These are phyloP conservation scores for Malus hybrid DNA, from an alignment of 331 rosid species.

Conservation along the genomic window DNA sequence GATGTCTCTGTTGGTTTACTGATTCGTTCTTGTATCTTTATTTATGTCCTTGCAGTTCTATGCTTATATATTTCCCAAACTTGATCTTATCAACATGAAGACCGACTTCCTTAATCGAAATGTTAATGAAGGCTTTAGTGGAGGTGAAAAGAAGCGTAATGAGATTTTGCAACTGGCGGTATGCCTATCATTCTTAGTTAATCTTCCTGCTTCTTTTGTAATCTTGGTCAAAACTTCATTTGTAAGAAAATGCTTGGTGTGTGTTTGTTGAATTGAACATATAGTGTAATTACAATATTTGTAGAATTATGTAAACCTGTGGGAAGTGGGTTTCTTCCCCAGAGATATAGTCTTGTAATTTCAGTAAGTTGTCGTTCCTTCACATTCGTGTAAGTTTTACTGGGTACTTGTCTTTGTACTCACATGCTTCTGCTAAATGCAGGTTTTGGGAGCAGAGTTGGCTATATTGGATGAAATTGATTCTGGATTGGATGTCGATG, in stretches of 20 bases:
- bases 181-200: neutral
- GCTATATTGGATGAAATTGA: conserved; percentile 90
- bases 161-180: conserved; percentile 94
- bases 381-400: neutral
- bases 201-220: neutral
- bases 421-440: conserved; percentile 4
- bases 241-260: neutral
- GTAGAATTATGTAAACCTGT: neutral
- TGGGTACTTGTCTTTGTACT: neutral
- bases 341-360: neutral
- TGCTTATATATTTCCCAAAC: conserved; percentile 66
- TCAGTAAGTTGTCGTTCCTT: no score
- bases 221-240: neutral
- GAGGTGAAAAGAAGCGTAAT: conserved; percentile 92
- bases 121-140: conserved; percentile 96
- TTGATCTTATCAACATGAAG: conserved; percentile 84
- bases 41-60: conserved; percentile 50
- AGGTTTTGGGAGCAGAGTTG: conserved; percentile 97
- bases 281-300: neutral
- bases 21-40: neutral
- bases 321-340: neutral
- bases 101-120: conserved; percentile 81
- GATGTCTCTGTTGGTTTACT: neutral
- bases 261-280: neutral
- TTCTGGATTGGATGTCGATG: conserved; percentile 97